Evolutionary conservation across 2,329 filamentous ascomycete species (phyloP).

Genomic region (Emmonsia crescens): DNA sequence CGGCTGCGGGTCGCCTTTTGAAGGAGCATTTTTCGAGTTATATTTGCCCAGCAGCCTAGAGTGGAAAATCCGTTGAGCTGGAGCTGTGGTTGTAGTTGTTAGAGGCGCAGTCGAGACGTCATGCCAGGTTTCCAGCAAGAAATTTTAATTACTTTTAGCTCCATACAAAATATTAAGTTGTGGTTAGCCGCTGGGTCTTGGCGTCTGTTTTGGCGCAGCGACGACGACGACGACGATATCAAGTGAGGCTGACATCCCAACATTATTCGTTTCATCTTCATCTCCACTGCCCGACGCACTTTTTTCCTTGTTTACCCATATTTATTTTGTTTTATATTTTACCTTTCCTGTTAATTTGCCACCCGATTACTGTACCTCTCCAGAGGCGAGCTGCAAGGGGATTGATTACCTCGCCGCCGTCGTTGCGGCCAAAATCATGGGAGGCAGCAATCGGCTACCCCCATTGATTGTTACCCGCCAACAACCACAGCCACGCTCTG

Average conservation of each 20-base stretch:
- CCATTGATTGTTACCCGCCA: not conserved
- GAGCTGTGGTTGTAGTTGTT: not conserved
- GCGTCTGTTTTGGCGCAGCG: not conserved
- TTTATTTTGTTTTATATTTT: not conserved
- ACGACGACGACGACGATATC: not conserved
- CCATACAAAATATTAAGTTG: not conserved
- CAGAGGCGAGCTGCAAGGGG: not conserved
- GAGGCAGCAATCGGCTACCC: not conserved
- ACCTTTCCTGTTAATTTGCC: not conserved
- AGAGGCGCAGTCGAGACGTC: slow-evolving; percentile 3
- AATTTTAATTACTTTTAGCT: not conserved
- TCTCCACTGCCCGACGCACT: not conserved
- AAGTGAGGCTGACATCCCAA: not conserved
- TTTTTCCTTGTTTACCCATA: not conserved
- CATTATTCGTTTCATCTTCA: not conserved
- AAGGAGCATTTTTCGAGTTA: slow-evolving; percentile 1
- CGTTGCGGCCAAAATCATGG: slow-evolving; percentile 4
- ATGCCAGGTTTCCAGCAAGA: not conserved
- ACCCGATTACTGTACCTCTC: not conserved
- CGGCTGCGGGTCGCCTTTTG: slow-evolving; percentile 1
- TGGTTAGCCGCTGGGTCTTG: not conserved
- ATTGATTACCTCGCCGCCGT: slow-evolving; percentile 7
- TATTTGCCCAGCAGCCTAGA: not conserved
- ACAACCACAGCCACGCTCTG: not conserved
- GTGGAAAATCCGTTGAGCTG: not conserved